A percentile compares a stretch with the other conserved stretches of the same genome.
Conservation (phyloP, 2,329 filamentous ascomycete species). For the Paraconiothyrium sp. region DNA sequence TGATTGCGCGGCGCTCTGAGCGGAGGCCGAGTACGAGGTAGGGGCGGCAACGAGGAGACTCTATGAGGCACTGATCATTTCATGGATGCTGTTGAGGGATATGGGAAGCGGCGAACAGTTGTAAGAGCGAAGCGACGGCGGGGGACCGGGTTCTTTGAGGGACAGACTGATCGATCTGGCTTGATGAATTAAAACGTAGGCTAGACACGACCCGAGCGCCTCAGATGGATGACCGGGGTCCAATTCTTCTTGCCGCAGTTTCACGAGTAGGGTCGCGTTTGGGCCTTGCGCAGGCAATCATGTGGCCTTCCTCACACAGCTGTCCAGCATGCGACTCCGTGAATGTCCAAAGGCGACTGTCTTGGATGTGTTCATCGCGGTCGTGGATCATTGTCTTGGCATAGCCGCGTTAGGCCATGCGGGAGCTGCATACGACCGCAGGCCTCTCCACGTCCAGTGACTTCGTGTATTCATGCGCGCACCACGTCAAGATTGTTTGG, state of each 20-base stretch:
- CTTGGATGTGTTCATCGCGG: slow-evolving; percentile 13
- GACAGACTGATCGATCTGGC: slow-evolving; percentile 16
- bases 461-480: slow-evolving; percentile 5
- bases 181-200: slow-evolving; percentile 21
- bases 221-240: slow-evolving; percentile 16
- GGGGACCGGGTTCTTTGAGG: slow-evolving; percentile 5
- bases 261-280: slow-evolving; percentile 14
- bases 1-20: slow-evolving; percentile 40
- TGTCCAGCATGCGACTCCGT: slow-evolving; percentile 3
- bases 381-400: slow-evolving; percentile 20
- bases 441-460: slow-evolving; percentile 4
- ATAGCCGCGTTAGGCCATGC: slow-evolving; percentile 6
- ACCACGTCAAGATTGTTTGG: background rate
- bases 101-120: background rate
- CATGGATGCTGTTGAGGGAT: slow-evolving; percentile 30
- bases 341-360: slow-evolving; percentile 2
- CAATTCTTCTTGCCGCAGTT: slow-evolving; percentile 7
- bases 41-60: slow-evolving; percentile 22
- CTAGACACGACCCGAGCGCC: slow-evolving; percentile 22
- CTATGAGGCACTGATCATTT: slow-evolving; percentile 26
- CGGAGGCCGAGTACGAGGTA: slow-evolving; percentile 35
- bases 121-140: slow-evolving; percentile 11
- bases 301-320: background rate
- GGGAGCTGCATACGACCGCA: background rate
- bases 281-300: background rate